Base-by-base conservation (phyloP, 495 filamentous ascomycete species). In the Penicillium samsonianum region DNA sequence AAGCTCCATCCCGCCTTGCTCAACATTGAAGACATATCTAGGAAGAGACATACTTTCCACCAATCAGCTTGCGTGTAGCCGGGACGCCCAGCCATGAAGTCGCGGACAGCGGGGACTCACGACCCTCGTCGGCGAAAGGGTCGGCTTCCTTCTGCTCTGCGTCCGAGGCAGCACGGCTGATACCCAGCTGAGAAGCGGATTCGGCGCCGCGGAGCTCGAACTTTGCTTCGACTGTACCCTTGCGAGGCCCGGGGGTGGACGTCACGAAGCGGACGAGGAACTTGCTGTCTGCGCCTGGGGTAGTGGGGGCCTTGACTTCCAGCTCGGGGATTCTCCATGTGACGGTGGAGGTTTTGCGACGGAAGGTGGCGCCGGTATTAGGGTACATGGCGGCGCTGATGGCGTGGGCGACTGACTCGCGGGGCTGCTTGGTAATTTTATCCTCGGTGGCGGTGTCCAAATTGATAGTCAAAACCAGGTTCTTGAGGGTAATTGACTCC, bases 251-350 rank as follows among this genome's bases (percentile, higher is more conserved):
- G 0, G 80, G 79, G 43, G 90, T 90, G n/a, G 89, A 83, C 14
- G 88, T 84, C 50, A 85, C 81, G 57, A 96, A 90, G 9, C 92
- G 84, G 53, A 87, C 90, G 8, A 95, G 86, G 51, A 95, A 82
- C 72, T 90, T 91, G 64, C 86, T 78, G 58, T 80, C 76, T 8
- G 74, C 64, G 12, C 70, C 73, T 2, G 67, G 40, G 20, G 64
- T 25, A 9, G 58, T 55, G 10, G 60, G 55, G 12, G 64, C 65
- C 50, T 79, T 80, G 20, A 80, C 75, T 35, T 87, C 83, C 14
- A 98, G 70, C 63, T 98, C 95, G 22, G 90, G 90, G 12, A 98
- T 76, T 50, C 87, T 87, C 94, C 94, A 99, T 67, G 85, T 90
- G 14, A 96, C 86, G 5, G 92, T 71, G n/a, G 88, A 87, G 51